Evolutionary conservation across 352 stramenopile genomes (phyloP), one percentile per base, ranked within the genome.

Genomic region (Phytopythium kandeliae): DNA sequence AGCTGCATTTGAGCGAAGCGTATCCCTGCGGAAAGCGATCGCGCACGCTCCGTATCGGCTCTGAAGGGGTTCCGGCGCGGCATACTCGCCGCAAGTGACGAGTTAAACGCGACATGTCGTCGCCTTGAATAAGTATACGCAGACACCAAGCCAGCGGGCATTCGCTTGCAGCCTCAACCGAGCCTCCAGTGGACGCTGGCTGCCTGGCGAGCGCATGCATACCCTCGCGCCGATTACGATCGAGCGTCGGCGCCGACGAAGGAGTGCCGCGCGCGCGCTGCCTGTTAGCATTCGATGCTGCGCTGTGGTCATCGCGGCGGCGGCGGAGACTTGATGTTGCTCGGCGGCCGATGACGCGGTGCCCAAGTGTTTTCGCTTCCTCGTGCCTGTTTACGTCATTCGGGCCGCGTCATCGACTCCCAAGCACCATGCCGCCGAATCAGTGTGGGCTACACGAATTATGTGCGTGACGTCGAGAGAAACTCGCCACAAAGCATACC

Each of bases 311-410:
- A 51, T 30, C 44, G 44, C 28, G 7, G 1, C 0, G 2, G 50
- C 52, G 36, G 34, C 33, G 11, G 22, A n/a, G 34, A 2, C 11
- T 19, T 52, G 26, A 49, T 38, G 43, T 43, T 35, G 25, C 34
- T 53, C 34, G 35, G 26, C 8, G n/a, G n/a, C n/a, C 6, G n/a
- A 44, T 44, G 19, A 28, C 21, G 38, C 35, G 24, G 33, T 42
- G 26, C 19, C 15, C 6, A 49, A 11, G 28, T 68, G 60, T 56
- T 68, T 68, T 64, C 60, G 55, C 55, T 63, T 55, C 47, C 12
- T 33, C 50, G 16, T 21, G 11, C 17, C 13, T 24, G 61, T 62
- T 68, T 68, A 62, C 61, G 61, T 65, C 51, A 68, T 65, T 44
- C n/a, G 35, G 11, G 22, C 28, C 50, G 54, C 44, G 44, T 49